Conservation (phyloP, 768 basidiomycete genomes). For the Leccinum uliginosum region DNA sequence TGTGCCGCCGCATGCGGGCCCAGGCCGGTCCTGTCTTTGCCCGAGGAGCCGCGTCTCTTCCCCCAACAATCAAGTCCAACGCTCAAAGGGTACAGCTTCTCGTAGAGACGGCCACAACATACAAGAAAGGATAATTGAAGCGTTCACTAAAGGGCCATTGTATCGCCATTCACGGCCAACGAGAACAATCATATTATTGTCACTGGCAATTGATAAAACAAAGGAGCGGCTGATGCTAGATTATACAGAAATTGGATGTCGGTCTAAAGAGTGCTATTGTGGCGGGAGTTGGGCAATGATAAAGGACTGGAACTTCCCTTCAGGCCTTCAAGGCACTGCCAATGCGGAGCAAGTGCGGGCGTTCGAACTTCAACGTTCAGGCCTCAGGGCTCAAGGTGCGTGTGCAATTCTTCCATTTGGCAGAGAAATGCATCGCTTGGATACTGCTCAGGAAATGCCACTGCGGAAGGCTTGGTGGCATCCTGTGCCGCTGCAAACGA, state of each 20-base stretch:
- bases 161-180: slow-evolving; percentile 1
- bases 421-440: background rate
- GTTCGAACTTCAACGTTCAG: slow-evolving; percentile 6
- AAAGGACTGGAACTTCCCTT: background rate
- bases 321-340: background rate
- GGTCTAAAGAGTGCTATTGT: background rate
- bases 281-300: background rate
- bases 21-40: slow-evolving; percentile 6
- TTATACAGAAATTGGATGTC: background rate
- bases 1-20: slow-evolving; percentile 18
- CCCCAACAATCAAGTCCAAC: background rate
- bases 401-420: slow-evolving; percentile 23
- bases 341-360: slow-evolving; percentile 1
- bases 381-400: slow-evolving; percentile 14
- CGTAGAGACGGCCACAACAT: slow-evolving; percentile 1
- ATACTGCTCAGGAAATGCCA: background rate
- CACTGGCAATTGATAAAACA: slow-evolving; percentile 6
- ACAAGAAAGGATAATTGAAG: slow-evolving; percentile 12
- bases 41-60: background rate
- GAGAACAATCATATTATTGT: slow-evolving; percentile 6
- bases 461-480: background rate
- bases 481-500: slow-evolving; percentile 3
- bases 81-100: slow-evolving; percentile 9
- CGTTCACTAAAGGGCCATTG: slow-evolving; percentile 2
- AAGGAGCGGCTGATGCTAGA: slow-evolving; percentile 2